Percentiles rank a stretch among this genome's conserved stretches.
Evolutionary conservation across 139 green algal species (phyloP).

Genomic region (Klebsormidium nitens): DNA sequence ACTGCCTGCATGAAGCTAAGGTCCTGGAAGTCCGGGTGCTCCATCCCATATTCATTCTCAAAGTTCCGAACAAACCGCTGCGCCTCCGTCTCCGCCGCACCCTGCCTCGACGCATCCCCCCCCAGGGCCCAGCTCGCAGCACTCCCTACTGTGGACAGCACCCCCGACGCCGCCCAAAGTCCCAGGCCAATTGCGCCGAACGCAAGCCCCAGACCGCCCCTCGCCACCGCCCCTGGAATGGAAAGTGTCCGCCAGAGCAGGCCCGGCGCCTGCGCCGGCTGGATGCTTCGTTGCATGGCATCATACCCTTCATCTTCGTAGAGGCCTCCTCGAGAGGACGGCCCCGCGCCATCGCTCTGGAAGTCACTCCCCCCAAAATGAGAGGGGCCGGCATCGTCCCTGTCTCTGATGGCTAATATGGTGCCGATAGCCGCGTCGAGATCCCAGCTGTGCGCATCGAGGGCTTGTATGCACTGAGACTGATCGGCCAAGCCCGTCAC

Average conservation of each 20-base stretch:
- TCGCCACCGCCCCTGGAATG: slow-evolving; percentile 12
- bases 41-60: slow-evolving; percentile 27
- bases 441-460: slow-evolving; percentile 31
- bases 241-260: slow-evolving; percentile 7
- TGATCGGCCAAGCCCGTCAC: slow-evolving; percentile 11
- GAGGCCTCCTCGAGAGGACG: no score
- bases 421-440: slow-evolving; percentile 19
- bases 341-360: no score
- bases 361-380: no score
- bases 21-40: slow-evolving; percentile 31
- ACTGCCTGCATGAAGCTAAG: slow-evolving; percentile 31
- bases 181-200: slow-evolving; percentile 1
- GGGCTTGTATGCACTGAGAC: slow-evolving; percentile 10
- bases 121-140: slow-evolving; percentile 6
- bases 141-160: background rate
- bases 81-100: background rate
- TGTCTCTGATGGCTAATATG: slow-evolving; percentile 14
- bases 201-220: slow-evolving; percentile 11
- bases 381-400: no score
- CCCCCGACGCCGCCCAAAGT: slow-evolving; percentile 5
- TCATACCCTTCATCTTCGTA: background rate
- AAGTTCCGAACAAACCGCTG: slow-evolving; percentile 27
- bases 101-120: background rate
- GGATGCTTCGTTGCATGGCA: background rate
- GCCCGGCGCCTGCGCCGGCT: slow-evolving; percentile 2